Base-by-base conservation (phyloP, 805 yeast genomes). In the Pichia nanzhaoensis region DNA sequence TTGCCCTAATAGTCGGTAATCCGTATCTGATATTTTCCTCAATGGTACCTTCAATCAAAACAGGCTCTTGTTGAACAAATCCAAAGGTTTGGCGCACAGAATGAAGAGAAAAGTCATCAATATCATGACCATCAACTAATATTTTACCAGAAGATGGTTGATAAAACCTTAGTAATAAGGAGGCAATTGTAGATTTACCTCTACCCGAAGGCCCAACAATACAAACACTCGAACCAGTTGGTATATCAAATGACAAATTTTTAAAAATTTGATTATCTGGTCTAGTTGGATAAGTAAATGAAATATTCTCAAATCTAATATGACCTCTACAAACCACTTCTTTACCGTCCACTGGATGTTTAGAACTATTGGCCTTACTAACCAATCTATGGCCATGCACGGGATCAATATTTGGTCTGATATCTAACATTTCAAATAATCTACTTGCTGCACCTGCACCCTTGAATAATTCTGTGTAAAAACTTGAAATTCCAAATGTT, bases 381-480 rank as follows among this genome's bases (percentile, higher is more conserved):
- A 31, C 55, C 35, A 78, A 64, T 43, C 68, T 70, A 18, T 58
- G 55, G 33, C 98, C 98, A 21, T 68, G 55, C 2, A 84, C 76
- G 12, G 88, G 77, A 27, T 78, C 71, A 39, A 90, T 88, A n/a
- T 64, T 54, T 1, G 96, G 95, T 51, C 79, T 71, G 61, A 86
- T 75, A 51, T 89, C 96, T 49, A 83, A 77, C 39, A 91, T 69
- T 63, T 90, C 98, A 67, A 90, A 90, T 40, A 90, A 75, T 50
- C 98, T 72, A 40, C 91, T 84, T 0, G 96, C 95, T 0, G 98
- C 97, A 46, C 98, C 98, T 3, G 93, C 85, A 45, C 97, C 98
- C 67, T 91, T 91, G 95, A 91, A 91, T 47, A 91, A 68, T 61
- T 91, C 98, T 2, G 95, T 82, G 59, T 90, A 91, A 62, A 91